These are phyloP conservation scores for Dendrobium officinale DNA, from an alignment of 106 monocot genomes.

Conservation along the genomic window DNA sequence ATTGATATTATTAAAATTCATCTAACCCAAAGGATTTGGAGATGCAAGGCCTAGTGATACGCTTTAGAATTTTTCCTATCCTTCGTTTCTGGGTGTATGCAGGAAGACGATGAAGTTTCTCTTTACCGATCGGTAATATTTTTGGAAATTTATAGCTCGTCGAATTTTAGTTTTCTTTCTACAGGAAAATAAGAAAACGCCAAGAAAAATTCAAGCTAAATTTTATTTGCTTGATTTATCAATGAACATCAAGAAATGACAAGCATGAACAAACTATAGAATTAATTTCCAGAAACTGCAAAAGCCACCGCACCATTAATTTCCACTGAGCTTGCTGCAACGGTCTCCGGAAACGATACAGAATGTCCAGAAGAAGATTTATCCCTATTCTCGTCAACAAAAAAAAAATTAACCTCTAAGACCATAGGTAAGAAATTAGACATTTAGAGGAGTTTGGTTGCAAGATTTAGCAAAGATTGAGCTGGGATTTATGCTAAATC, in stretches of 20 bases:
- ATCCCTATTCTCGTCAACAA: slow-evolving; percentile 34
- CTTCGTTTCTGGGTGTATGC: too few relatives aligned
- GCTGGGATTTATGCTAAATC: too few relatives aligned
- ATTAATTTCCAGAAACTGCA: slow-evolving; percentile 75
- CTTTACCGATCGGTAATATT: too few relatives aligned
- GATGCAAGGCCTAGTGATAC: too few relatives aligned
- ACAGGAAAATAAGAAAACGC: not conserved
- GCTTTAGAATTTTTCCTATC: too few relatives aligned
- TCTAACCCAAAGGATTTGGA: too few relatives aligned
- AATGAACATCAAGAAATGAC: slow-evolving; percentile 1
- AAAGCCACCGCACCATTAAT: slow-evolving; percentile 69
- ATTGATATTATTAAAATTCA: too few relatives aligned
- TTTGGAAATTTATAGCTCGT: too few relatives aligned
- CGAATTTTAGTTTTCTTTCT: not conserved
- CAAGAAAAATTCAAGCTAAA: slow-evolving; percentile 3
- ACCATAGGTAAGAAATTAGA: not conserved
- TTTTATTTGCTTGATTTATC: slow-evolving; percentile 1
- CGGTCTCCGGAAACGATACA: slow-evolving; percentile 47
- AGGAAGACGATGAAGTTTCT: too few relatives aligned
- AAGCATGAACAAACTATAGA: not conserved
- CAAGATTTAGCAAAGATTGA: too few relatives aligned
- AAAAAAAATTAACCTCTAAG: not conserved
- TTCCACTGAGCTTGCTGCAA: slow-evolving; percentile 48
- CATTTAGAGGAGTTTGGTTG: not conserved
- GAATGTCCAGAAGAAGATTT: slow-evolving; percentile 70